A percentile compares a stretch with the other conserved stretches of the same genome.
These are phyloP conservation scores for Hygrocybe punicea DNA, from an alignment of 768 basidiomycete species.

Conservation along the genomic window DNA sequence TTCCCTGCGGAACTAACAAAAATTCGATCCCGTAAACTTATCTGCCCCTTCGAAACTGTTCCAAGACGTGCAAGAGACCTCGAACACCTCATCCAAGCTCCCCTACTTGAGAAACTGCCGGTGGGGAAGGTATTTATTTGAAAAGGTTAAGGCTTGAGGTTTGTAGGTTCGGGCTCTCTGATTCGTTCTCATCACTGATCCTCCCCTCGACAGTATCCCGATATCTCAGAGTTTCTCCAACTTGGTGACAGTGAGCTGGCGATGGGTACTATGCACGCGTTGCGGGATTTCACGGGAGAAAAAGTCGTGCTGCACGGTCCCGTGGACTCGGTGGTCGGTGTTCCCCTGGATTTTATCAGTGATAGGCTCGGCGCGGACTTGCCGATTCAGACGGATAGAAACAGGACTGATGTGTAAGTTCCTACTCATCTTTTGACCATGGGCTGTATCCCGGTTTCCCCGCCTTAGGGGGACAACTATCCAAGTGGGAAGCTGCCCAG, in stretches of 20 bases:
- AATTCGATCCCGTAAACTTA: not conserved
- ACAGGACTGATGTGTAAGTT: conserved; percentile 1
- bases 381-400: conserved; percentile 5
- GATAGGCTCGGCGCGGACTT: not conserved
- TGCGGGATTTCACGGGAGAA: not conserved
- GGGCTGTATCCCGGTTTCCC: not conserved
- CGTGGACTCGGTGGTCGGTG: conserved; percentile 1
- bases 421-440: not conserved
- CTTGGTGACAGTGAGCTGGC: not conserved
- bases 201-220: not conserved
- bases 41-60: not conserved
- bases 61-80: not conserved
- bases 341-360: not conserved
- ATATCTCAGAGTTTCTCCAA: not conserved
- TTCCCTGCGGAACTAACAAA: too few relatives aligned
- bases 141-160: not conserved
- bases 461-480: not conserved
- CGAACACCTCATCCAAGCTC: not conserved
- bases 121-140: not conserved
- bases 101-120: conserved; percentile 1
- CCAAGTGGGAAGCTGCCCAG: not conserved
- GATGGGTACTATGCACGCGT: not conserved
- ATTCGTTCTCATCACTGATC: not conserved
- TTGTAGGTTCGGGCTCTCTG: not conserved
- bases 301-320: not conserved